A percentile compares a stretch with the other conserved stretches of the same genome.
Conservation (phyloP, 1,284 basidiomycete species). For the Ustilago sp. region DNA sequence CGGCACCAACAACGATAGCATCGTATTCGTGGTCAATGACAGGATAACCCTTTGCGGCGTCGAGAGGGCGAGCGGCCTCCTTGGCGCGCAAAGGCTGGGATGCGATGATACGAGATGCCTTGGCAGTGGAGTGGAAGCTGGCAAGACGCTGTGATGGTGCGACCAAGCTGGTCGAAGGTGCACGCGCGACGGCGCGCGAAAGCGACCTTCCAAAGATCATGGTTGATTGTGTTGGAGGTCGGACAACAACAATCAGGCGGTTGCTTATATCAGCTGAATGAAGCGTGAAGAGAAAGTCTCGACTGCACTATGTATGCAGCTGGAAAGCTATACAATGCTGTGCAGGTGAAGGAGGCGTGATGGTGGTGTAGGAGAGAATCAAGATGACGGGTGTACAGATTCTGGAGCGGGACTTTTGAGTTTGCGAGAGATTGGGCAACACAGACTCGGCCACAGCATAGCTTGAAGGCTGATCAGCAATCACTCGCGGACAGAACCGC, state of each 20-base stretch:
- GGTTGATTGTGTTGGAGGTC: slow-evolving; percentile 17
- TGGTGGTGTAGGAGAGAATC: slow-evolving; percentile 3
- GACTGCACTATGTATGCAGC: slow-evolving; percentile 9
- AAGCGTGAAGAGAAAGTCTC: background rate
- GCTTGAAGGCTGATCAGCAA: slow-evolving; percentile 10
- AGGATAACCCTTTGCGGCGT: slow-evolving; percentile 78
- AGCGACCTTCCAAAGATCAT: slow-evolving; percentile 55
- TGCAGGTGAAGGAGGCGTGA: slow-evolving; percentile 1
- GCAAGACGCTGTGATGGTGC: slow-evolving; percentile 46
- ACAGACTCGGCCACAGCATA: background rate
- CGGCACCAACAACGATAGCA: slow-evolving; percentile 76
- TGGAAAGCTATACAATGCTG: slow-evolving; percentile 10
- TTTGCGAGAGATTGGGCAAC: background rate
- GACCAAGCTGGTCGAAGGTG: slow-evolving; percentile 46
- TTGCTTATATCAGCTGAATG: background rate
- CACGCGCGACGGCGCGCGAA: slow-evolving; percentile 55
- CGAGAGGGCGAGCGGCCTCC: slow-evolving; percentile 75
- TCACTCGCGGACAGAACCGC: slow-evolving; percentile 12
- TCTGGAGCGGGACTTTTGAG: background rate
- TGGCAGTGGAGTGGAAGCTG: slow-evolving; percentile 61
- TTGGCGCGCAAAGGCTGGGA: slow-evolving; percentile 84
- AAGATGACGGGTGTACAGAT: background rate
- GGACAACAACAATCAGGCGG: slow-evolving; percentile 7
- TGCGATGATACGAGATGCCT: slow-evolving; percentile 75
- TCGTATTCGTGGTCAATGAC: slow-evolving; percentile 86